Percentiles rank a stretch among this genome's conserved stretches.
These are phyloP conservation scores for Blastomyces percursus DNA, from an alignment of 2,329 filamentous ascomycete species.

Conservation along the genomic window DNA sequence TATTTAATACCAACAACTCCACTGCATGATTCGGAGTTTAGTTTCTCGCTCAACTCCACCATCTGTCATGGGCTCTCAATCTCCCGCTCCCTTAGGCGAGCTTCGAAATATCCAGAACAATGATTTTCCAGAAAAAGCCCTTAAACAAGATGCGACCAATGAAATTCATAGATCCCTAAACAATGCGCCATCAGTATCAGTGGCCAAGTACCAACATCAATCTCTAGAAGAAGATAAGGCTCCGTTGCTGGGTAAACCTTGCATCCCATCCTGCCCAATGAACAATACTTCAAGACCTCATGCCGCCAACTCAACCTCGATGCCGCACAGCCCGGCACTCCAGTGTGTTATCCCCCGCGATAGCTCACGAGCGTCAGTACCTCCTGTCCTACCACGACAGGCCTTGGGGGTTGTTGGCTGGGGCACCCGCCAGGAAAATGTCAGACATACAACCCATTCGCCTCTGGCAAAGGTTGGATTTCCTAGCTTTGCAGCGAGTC, in stretches of 20 bases:
- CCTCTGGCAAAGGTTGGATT: neutral
- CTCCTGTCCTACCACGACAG: neutral
- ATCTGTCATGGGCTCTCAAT: neutral
- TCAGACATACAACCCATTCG: neutral
- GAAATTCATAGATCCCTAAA: neutral
- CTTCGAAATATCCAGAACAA: neutral
- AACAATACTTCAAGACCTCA: neutral
- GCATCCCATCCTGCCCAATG: neutral
- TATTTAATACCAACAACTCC: neutral
- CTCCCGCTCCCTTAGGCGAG: neutral
- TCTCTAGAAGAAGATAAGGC: neutral
- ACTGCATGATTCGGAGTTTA: neutral
- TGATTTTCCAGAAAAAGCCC: neutral
- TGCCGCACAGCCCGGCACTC: neutral
- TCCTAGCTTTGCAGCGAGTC: neutral
- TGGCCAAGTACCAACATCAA: neutral
- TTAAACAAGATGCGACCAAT: neutral
- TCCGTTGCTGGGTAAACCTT: neutral
- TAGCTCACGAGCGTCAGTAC: neutral
- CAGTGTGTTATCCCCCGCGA: neutral
- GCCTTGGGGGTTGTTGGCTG: neutral
- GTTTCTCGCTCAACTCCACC: neutral
- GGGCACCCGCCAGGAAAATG: neutral
- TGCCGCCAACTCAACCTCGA: neutral
- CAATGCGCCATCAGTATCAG: neutral